These are phyloP conservation scores for Mycena rebaudengoi DNA, from an alignment of 768 basidiomycete genomes.

Conservation along the genomic window DNA sequence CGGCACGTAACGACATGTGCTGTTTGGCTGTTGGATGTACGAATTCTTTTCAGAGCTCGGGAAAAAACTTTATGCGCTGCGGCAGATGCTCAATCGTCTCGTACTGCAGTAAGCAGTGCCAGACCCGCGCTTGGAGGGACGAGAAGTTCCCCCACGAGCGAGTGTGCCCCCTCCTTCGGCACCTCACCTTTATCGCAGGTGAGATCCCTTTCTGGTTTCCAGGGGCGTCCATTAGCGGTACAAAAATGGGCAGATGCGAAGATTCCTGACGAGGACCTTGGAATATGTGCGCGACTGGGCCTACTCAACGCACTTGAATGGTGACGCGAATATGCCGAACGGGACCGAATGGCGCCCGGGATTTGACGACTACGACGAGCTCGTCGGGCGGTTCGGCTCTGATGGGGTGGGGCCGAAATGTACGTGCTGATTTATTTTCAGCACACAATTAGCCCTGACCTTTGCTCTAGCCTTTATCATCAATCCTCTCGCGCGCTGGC, in stretches of 20 bases:
- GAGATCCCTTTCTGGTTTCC: neutral
- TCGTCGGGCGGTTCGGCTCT: slow-evolving; percentile 12
- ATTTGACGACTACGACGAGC: slow-evolving; percentile 20
- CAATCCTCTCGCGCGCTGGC: slow-evolving; percentile 25
- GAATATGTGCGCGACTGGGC: slow-evolving; percentile 11
- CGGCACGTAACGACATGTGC: neutral
- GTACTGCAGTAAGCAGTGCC: slow-evolving; percentile 19
- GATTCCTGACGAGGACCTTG: slow-evolving; percentile 14
- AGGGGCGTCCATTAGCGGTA: neutral
- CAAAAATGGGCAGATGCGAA: slow-evolving; percentile 12
- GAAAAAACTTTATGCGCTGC: slow-evolving; percentile 15
- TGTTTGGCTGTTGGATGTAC: slow-evolving; percentile 19
- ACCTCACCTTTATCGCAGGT: neutral
- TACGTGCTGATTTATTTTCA: neutral
- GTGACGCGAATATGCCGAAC: neutral
- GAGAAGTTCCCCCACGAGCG: slow-evolving; percentile 5
- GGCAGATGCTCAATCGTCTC: slow-evolving; percentile 9
- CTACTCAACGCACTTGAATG: neutral
- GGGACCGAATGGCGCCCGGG: slow-evolving; percentile 20
- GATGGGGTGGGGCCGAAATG: slow-evolving; percentile 14
- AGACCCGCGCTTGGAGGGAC: slow-evolving; percentile 17
- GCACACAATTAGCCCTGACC: neutral
- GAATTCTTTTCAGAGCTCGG: slow-evolving; percentile 9
- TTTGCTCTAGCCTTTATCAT: slow-evolving; percentile 5
- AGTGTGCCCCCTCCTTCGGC: slow-evolving; percentile 15